phyloP scores from a whole-genome alignment of 352 stramenopile genomes.

The Phytophthora lateralis region DNA sequence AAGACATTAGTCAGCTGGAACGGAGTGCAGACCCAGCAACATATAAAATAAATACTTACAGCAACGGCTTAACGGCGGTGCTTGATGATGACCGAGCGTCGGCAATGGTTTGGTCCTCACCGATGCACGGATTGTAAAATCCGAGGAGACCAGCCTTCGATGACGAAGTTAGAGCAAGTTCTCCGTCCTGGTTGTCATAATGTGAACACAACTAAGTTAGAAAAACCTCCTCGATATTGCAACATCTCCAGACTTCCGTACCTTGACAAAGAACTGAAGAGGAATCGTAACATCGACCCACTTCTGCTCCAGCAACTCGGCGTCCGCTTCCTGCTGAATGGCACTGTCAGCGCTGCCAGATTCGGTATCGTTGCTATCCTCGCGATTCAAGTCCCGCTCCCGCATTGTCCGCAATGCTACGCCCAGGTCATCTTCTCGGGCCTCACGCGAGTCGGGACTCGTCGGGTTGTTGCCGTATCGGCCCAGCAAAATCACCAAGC shows the following conservation, averaged over 20 bases:
- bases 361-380: slow-evolving; percentile 29
- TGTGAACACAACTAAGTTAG: slow-evolving; percentile 14
- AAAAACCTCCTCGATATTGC: neutral
- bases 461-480: slow-evolving; percentile 82
- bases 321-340: slow-evolving; percentile 25
- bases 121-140: slow-evolving; percentile 85
- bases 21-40: neutral
- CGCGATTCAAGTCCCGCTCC: slow-evolving; percentile 26
- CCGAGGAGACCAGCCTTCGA: slow-evolving; percentile 77
- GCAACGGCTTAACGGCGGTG: slow-evolving; percentile 44
- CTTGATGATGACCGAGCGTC: slow-evolving; percentile 26
- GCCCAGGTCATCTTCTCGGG: slow-evolving; percentile 22
- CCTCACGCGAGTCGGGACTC: slow-evolving; percentile 46
- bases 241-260: slow-evolving; percentile 20
- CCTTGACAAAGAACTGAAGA: slow-evolving; percentile 83
- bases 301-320: slow-evolving; percentile 43
- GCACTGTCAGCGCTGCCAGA: slow-evolving; percentile 16
- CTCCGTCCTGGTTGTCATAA: slow-evolving; percentile 47
- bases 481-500: slow-evolving; percentile 72
- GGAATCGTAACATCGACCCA: slow-evolving; percentile 84
- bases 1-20: neutral
- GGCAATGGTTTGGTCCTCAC: slow-evolving; percentile 47
- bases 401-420: slow-evolving; percentile 22
- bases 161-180: slow-evolving; percentile 49
- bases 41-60: slow-evolving; percentile 48